phyloP scores from a whole-genome alignment of 306 rosid species.

The Cercis canadensis region DNA sequence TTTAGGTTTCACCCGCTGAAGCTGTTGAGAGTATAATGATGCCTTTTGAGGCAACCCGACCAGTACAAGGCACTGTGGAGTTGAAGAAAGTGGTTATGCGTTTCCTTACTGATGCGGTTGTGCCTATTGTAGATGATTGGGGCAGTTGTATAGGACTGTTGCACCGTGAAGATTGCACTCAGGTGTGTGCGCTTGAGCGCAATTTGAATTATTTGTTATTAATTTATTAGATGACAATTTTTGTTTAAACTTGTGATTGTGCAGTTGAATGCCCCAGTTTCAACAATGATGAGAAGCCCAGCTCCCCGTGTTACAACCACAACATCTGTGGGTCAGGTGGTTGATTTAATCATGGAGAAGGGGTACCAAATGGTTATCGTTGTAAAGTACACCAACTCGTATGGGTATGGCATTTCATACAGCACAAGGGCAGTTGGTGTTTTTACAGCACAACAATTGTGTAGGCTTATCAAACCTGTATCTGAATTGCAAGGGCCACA shows the following conservation, averaged over 20 bases:
- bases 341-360: conserved; percentile 64
- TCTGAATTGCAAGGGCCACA: conserved; percentile 40
- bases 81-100: conserved; percentile 68
- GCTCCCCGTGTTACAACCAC: conserved; percentile 63
- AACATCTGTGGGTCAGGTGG: conserved; percentile 66
- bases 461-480: conserved; percentile 45
- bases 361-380: conserved; percentile 60
- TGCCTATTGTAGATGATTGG: conserved; percentile 81
- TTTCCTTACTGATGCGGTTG: conserved; percentile 58
- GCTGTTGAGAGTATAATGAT: conserved; percentile 68
- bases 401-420: conserved; percentile 29
- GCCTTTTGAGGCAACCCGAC: conserved; percentile 67
- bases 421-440: conserved; percentile 71
- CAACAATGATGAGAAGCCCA: conserved; percentile 80
- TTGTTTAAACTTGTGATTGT: background rate
- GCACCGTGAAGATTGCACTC: conserved; percentile 76
- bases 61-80: conserved; percentile 56
- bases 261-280: conserved; percentile 73
- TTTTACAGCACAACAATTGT: conserved; percentile 63
- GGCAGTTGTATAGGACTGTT: conserved; percentile 77
- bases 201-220: background rate
- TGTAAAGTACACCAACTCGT: conserved; percentile 50
- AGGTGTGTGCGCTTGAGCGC: conserved; percentile 46
- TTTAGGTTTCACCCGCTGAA: conserved; percentile 67
- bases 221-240: conserved; percentile 1